phyloP scores from a whole-genome alignment of 2,329 filamentous ascomycete species.

The Colletotrichum tropicicola region DNA sequence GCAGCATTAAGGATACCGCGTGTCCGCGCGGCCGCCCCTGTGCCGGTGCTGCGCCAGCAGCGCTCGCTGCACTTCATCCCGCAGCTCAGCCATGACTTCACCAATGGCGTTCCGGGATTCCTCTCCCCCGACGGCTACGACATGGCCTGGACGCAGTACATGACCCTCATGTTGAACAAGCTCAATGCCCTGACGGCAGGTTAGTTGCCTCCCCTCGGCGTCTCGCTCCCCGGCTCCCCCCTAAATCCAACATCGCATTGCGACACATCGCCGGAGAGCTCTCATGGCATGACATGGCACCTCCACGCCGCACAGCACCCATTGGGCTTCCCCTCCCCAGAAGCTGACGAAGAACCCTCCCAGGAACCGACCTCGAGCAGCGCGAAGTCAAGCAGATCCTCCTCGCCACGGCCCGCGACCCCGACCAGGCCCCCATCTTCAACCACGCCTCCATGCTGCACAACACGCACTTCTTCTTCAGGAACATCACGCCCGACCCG shows the following conservation, averaged over 20 bases:
- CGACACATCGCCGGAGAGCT: not conserved
- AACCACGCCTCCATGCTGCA: constrained; percentile 97
- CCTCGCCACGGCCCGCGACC: constrained; percentile 80
- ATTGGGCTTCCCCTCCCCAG: too few species aligned
- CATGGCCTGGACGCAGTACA: constrained; percentile 85
- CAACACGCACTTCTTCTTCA: constrained; percentile 90
- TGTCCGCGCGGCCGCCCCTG: constrained; percentile 39
- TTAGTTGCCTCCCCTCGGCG: constrained; percentile 48
- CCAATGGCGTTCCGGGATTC: constrained; percentile 71
- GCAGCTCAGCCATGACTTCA: constrained; percentile 55
- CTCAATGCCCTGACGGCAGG: constrained; percentile 80
- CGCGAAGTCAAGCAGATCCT: constrained; percentile 73
- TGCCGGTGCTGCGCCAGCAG: constrained; percentile 41
- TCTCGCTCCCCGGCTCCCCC: not conserved
- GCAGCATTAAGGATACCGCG: constrained; percentile 63
- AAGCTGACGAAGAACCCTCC: not conserved
- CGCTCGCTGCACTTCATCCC: constrained; percentile 57
- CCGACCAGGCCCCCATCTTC: constrained; percentile 81
- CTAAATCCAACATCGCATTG: not conserved
- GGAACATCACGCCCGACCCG: constrained; percentile 54
- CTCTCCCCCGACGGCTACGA: constrained; percentile 75
- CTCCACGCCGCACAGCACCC: not conserved
- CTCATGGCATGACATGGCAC: not conserved
- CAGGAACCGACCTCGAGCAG: constrained; percentile 72
- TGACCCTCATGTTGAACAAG: constrained; percentile 76